Base-by-base conservation (phyloP, 345 rosid genomes). In the Iberis pinnata region DNA sequence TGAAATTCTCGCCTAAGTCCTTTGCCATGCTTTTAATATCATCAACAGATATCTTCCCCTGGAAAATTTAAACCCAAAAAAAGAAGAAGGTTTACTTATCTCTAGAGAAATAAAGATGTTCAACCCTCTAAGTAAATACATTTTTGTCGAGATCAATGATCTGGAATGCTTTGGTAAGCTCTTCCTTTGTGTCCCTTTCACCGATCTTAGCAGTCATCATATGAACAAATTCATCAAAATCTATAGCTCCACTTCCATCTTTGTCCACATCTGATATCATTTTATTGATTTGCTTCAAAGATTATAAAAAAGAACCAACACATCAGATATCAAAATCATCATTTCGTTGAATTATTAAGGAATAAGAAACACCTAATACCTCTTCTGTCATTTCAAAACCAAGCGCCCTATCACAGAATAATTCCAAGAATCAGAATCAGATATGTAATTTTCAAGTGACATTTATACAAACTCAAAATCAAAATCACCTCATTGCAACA, bases 121-220 rank as follows among this genome's bases (percentile, higher is more conserved):
- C n/a, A n/a, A n/a, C n/a, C n/a, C n/a, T n/a, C n/a, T n/a, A n/a
- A n/a, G n/a, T n/a, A 9, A 5, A 42, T 48, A 88, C 97, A 68
- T 83, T 85, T 14, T 78, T 78, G 77, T 93, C 95, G 18, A 78
- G 82, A 80, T 93, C 99, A 67, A 88, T 80, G 66, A 88, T 72
- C 17, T 43, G 66, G 61, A 88, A 88, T 6, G 97, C 95, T 65
- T 86, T 88, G 48, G 49, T 67, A 16, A 93, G 87, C 76, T 93
- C 95, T 71, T 85, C 97, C 61, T 82, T 93, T 2, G 86, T 73
- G 72, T 93, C 89, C 71, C 95, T 80, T 69, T 93, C 99, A 35
- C 97, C 97, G 50, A 88, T 85, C 73, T 93, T 93, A 41, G 93
- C 82, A 27, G 95, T 93, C 99, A 93, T 93, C 99, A 88, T 93